Conservation (phyloP, 2,329 filamentous ascomycete genomes). For the Cucurbitaria berberidis region DNA sequence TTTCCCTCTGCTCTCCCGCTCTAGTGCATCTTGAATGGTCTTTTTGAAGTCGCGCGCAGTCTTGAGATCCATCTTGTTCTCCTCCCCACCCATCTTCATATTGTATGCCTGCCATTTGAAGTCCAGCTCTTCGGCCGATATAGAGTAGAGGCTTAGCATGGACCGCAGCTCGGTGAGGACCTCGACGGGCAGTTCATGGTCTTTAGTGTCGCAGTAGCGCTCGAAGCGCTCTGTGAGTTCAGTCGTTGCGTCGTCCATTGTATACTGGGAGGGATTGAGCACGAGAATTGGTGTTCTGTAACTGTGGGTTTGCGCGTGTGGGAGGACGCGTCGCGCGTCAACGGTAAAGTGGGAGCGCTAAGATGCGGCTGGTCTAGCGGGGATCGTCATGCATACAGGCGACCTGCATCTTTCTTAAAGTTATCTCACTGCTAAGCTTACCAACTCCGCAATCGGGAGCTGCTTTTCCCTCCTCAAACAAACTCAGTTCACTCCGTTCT, state of each 20-base stretch:
- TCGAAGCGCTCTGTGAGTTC: constrained; percentile 68
- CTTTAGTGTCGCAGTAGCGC: constrained; percentile 61
- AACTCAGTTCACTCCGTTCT: background rate
- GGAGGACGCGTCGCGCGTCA: constrained; percentile 40
- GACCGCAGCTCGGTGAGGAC: constrained; percentile 82
- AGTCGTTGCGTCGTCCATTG: constrained; percentile 58
- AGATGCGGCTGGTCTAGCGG: constrained; percentile 21
- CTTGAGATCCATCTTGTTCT: constrained; percentile 72
- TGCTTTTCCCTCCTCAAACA: background rate
- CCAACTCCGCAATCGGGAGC: constrained; percentile 2
- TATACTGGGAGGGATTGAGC: constrained; percentile 11
- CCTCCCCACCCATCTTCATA: constrained; percentile 88
- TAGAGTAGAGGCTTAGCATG: constrained; percentile 81
- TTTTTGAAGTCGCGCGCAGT: constrained; percentile 81
- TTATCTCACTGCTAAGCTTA: constrained; percentile 12
- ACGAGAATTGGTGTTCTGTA: constrained; percentile 3
- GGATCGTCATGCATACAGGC: constrained; percentile 20
- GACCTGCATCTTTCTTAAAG: constrained; percentile 15
- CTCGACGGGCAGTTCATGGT: constrained; percentile 70
- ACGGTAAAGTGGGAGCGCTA: constrained; percentile 29
- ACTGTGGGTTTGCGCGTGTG: constrained; percentile 17
- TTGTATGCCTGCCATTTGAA: constrained; percentile 99
- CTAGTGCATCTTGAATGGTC: constrained; percentile 81
- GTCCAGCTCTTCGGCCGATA: constrained; percentile 85
- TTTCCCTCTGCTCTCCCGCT: constrained; percentile 75